Evolutionary conservation across 208 protist species (phyloP), one percentile per base, ranked within the genome.

Genomic region (Lotmaria passim): DNA sequence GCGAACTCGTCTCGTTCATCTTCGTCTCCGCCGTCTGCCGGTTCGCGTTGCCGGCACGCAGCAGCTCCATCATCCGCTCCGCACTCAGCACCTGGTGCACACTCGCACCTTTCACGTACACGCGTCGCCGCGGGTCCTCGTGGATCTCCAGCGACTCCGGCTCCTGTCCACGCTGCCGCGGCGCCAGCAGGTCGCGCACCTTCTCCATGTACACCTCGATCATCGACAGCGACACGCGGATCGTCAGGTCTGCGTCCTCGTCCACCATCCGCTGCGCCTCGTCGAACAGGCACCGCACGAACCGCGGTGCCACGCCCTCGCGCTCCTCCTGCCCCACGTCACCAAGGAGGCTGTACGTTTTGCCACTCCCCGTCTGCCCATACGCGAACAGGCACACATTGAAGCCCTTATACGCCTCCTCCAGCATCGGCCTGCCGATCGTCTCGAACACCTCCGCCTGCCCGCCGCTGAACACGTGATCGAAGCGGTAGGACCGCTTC

Each of bases 1-100:
- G 83, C 52, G 91, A 97, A 51, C 91, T 97, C 24, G 79, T 81
- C 30, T 83, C 79, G 81, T 98, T 98, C 70, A 92, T 91, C 47
- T 83, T 78, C 12, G 95, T 98, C 47, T 91, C 78, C 15, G 87
- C 81, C 38, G 84, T 91, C 52, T 89, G 82, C 28, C 90, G 79
- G 33, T 85, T 91, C 48, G 77, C 73, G 73, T 91, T 89, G 50
- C 87, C 90, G 14, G 71, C 77, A 28, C 69, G 79, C 47, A 95
- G 65, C 46, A 81, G 69, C 70, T 95, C 82, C 57, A 93, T 82
- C 60, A 93, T 69, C 28, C 85, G 64, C 33, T 94, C 80, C 39
- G 77, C 53, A 28, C 80, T 85, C 46, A 90, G 55, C 38, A 98
- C 93, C 23, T 82, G 63, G 34, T 96, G 91, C 43, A 95, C 83